Percentiles rank a stretch among this genome's conserved stretches.
These are phyloP conservation scores for Termitomyces sp. DNA, from an alignment of 768 basidiomycete genomes.

Conservation along the genomic window DNA sequence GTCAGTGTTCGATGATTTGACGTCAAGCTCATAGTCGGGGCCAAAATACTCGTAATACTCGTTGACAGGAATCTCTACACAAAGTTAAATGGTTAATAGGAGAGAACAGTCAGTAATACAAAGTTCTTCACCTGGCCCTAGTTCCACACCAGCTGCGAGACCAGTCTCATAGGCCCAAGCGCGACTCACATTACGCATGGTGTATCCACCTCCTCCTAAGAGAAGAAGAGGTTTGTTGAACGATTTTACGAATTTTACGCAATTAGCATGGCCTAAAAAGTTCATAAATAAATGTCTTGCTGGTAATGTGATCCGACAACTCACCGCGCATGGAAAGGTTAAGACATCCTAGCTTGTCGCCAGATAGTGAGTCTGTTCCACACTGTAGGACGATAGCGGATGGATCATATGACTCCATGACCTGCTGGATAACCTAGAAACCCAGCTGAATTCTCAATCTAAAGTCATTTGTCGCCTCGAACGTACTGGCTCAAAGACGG, in stretches of 20 bases:
- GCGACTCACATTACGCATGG: constrained; percentile 95
- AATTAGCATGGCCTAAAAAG: constrained; percentile 85
- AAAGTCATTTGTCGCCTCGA: not conserved
- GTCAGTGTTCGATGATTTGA: constrained; percentile 91
- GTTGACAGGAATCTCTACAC: constrained; percentile 85
- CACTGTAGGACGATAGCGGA: constrained; percentile 96
- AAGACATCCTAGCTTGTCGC: constrained; percentile 93
- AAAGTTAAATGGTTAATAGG: not conserved
- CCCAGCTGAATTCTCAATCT: not conserved
- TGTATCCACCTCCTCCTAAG: constrained; percentile 97
- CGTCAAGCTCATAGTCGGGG: constrained; percentile 94
- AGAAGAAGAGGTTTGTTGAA: constrained; percentile 93
- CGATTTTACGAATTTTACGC: constrained; percentile 95
- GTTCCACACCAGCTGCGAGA: constrained; percentile 94
- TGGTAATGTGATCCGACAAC: not conserved
- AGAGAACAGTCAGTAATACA: not conserved
- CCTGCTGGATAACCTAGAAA: constrained; percentile 80
- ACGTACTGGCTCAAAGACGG: constrained; percentile 91
- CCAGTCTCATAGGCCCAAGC: constrained; percentile 99
- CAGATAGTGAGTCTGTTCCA: constrained; percentile 94
- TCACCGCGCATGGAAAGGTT: constrained; percentile 94
- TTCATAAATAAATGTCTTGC: not conserved
- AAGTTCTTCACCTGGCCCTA: constrained; percentile 65
- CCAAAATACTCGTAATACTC: constrained; percentile 99
- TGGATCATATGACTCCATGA: constrained; percentile 94